Conservation (phyloP, 2,329 filamentous ascomycete genomes). For the Penicillium verrucosum region DNA sequence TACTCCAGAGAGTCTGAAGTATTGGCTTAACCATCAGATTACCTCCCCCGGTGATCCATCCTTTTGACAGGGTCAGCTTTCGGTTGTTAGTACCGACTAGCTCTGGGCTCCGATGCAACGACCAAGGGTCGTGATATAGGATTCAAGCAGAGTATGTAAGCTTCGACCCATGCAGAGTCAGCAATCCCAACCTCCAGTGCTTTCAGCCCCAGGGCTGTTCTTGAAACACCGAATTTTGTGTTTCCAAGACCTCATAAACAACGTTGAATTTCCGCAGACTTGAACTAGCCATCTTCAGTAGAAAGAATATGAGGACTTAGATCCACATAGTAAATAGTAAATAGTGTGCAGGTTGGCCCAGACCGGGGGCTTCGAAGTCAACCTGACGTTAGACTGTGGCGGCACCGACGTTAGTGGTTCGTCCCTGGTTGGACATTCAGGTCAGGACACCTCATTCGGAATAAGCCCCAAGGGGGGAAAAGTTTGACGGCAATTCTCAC, state of each 20-base stretch:
- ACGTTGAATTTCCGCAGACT: not conserved
- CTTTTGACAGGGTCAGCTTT: constrained; percentile 7
- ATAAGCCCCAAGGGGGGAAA: constrained; percentile 15
- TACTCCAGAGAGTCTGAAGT: not conserved
- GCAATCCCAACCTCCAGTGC: not conserved
- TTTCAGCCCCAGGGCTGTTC: not conserved
- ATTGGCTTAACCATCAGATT: constrained; percentile 14
- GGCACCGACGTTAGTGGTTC: constrained; percentile 9
- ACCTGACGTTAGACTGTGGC: constrained; percentile 24
- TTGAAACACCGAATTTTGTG: not conserved
- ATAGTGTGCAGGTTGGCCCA: constrained; percentile 9
- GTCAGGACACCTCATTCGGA: constrained; percentile 10
- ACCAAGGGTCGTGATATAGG: constrained; percentile 2
- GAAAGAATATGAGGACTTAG: not conserved
- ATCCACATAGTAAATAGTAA: not conserved
- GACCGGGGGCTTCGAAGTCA: constrained; percentile 20
- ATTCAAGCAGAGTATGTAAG: not conserved
- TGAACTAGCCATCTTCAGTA: not conserved
- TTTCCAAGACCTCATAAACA: not conserved
- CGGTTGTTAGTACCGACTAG: constrained; percentile 21
- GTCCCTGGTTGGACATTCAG: constrained; percentile 19
- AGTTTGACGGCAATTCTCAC: constrained; percentile 14
- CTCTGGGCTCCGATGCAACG: constrained; percentile 11
- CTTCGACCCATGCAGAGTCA: not conserved
- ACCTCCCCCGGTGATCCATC: constrained; percentile 11